These are phyloP conservation scores for Fusarium sp. DNA, from an alignment of 2,329 filamentous ascomycete genomes.

Conservation along the genomic window DNA sequence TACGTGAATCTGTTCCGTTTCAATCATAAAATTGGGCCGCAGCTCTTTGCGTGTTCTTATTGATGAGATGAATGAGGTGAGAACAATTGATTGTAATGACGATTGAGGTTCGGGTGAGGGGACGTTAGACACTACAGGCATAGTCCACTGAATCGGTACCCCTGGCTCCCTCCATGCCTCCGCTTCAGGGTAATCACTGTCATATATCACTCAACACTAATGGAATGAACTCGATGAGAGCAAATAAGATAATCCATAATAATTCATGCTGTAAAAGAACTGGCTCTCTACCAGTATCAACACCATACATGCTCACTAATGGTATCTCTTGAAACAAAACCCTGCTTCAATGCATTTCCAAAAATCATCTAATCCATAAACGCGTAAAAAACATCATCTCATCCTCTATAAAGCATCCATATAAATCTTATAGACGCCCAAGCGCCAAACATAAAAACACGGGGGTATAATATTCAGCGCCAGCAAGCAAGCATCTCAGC, in stretches of 20 bases:
- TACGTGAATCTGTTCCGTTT: neutral
- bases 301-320: constrained; percentile 1
- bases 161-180: neutral
- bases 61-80: neutral
- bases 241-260: neutral
- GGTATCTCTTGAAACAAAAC: constrained; percentile 21
- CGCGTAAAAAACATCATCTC: constrained; percentile 10
- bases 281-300: constrained; percentile 4
- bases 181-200: neutral
- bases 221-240: neutral
- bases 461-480: constrained; percentile 45
- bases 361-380: constrained; percentile 26
- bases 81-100: constrained; percentile 9
- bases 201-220: neutral
- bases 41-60: neutral
- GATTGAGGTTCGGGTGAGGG: constrained; percentile 6
- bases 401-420: constrained; percentile 23
- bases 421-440: constrained; percentile 32
- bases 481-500: constrained; percentile 31
- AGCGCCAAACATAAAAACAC: constrained; percentile 41
- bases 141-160: constrained; percentile 11
- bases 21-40: neutral
- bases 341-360: constrained; percentile 6
- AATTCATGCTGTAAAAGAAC: neutral
- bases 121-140: neutral